Conservation (phyloP, 805 yeast genomes). For the Saccharomycopsis fodiens region DNA sequence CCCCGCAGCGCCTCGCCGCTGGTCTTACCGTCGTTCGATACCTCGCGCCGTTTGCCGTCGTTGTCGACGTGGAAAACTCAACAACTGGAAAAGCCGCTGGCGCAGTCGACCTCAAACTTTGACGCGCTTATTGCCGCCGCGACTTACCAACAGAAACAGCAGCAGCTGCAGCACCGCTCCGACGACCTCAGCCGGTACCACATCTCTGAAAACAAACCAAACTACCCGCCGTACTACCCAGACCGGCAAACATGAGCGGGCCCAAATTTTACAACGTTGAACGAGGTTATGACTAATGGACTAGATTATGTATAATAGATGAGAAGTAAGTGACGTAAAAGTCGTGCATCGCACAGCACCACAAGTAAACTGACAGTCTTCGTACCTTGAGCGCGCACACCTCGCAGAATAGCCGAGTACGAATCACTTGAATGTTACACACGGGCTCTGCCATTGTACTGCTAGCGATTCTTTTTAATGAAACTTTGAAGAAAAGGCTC, state of each 20-base stretch:
- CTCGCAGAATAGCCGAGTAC: too few relatives aligned
- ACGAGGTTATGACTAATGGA: background rate
- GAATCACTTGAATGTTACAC: too few relatives aligned
- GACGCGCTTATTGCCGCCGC: conserved; percentile 8
- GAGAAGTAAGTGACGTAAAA: background rate
- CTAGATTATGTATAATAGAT: background rate
- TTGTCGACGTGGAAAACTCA: background rate
- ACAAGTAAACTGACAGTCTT: background rate
- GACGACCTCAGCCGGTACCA: conserved; percentile 6
- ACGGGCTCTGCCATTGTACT: too few relatives aligned
- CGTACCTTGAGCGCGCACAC: too few relatives aligned
- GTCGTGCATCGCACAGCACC: background rate
- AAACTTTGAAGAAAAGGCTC: background rate
- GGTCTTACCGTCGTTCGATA: background rate
- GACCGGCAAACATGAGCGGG: too few relatives aligned
- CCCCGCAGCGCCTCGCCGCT: background rate
- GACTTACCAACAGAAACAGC: conserved; percentile 10
- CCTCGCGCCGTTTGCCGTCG: background rate
- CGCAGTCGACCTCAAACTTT: conserved; percentile 3
- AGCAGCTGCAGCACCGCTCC: background rate
- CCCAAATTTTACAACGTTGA: too few relatives aligned
- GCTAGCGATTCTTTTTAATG: background rate
- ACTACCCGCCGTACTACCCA: background rate
- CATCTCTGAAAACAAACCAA: background rate
- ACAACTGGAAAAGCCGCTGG: background rate